Base-by-base conservation (phyloP, 306 rosid genomes). In the Boehmeria nivea region DNA sequence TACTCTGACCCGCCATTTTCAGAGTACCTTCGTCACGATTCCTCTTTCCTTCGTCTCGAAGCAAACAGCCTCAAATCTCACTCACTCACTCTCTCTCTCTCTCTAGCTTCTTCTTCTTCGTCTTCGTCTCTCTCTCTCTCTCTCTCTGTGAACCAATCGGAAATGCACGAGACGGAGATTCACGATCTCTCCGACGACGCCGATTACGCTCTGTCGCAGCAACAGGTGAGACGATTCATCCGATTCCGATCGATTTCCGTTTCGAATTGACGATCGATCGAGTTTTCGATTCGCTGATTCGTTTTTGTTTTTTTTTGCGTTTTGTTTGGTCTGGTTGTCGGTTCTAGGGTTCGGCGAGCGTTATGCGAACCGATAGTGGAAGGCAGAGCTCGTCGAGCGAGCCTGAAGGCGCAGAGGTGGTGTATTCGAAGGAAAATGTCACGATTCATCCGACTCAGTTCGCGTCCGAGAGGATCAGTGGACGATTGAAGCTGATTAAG, bases 111-210 rank as follows among this genome's bases (percentile, higher is more conserved):
- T 28, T 28, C 34, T 28, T 28, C 34, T 28, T 28, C 34, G 3
- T 28, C 34, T 28, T 28, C 34, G 1, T 40, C 45, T 40, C 8
- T 54, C n/a, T 28, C 15, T 15, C 19, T 34, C 25, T 33, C 11
- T 63, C 17, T 26, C 12, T 54, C 38, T 54, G 49, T 49, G 37
- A 57, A 66, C 60, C 44, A 68, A 6, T 25, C 27, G 21, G 60
- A 76, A 79, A 87, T 91, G 96, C 81, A 80, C 12, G 99, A 87
- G 60, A 67, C 89, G 6, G 99, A 91, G 63, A 61, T 83, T 12
- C 94, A 91, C 77, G 96, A 87, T 74, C 79, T 91, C 63, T 79
- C 96, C 23, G 99, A 91, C 81, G 99, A 91, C 68, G 85, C 95
- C 50, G 99, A 91, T 77, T 91, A 91, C 83, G 95, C 87, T 1